Evolutionary conservation across 352 stramenopile genomes (phyloP), one percentile per base, ranked within the genome.

Genomic region (Pilasporangium apinafurcum): DNA sequence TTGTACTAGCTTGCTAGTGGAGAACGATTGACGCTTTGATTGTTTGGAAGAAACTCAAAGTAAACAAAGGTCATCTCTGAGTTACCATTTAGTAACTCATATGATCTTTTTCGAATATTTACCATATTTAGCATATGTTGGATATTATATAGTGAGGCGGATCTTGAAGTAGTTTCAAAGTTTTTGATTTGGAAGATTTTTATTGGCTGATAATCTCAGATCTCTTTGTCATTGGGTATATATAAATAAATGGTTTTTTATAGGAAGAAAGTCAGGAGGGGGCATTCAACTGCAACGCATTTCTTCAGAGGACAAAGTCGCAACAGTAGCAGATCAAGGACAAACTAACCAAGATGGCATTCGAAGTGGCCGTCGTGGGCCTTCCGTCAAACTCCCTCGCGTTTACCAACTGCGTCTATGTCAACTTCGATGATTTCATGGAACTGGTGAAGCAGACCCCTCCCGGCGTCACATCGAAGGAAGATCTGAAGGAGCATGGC

Each of bases 321-420:
- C 13, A 25, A 35, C 25, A 12, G 12, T 5, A 10, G 21, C 32
- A 25, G 36, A 33, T 22, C 25, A 21, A 22, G 24, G 25, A 24
- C 34, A 14, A 8, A 40, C 8, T 18, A 35, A 17, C 10, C 26
- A 58, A 14, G 16, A 87, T 87, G 74, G 40, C 66, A 49, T 55
- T 87, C 51, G 71, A 84, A 48, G 66, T 55, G 24, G 51, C 66
- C 3, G 76, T 88, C n/a, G 68, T 77, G 44, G 65, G 65, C 1
- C 65, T 93, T 13, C 76, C 81, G 21, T 68, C 57, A 59, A 90
- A 93, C 51, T 84, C 78, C 28, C 65, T 86, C 13, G 81, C 76
- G 42, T 89, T 86, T 59, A 89, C 76, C 42, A 93, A 93, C 66
- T 72, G 75, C 56, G 57, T 93, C 13, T 93, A 92, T 42, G 60